Conservation (phyloP, 208 protist genomes). For the Herpetomonas tarakana region DNA sequence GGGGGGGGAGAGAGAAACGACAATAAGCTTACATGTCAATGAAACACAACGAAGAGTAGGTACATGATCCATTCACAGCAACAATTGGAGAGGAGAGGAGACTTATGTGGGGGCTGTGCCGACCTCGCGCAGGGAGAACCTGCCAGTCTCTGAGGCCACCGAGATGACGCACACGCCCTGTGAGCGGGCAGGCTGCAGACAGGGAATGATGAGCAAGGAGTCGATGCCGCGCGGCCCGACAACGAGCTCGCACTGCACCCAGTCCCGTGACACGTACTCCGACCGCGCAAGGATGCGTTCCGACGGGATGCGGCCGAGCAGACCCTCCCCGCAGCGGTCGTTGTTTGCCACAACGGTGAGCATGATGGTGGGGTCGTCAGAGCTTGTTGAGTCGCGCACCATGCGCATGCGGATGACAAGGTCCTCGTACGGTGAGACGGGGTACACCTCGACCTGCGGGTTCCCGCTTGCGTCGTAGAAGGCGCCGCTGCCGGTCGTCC, state of each 20-base stretch:
- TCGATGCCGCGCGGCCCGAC: constrained; percentile 33
- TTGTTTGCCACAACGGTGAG: constrained; percentile 62
- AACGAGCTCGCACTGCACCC: constrained; percentile 56
- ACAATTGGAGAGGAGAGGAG: no score
- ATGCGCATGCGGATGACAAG: constrained; percentile 69
- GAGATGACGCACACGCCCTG: constrained; percentile 48
- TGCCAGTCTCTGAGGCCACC: constrained; percentile 33
- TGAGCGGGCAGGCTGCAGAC: constrained; percentile 73
- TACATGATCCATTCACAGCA: no score
- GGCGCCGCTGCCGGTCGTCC: constrained; percentile 40
- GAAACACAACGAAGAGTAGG: no score
- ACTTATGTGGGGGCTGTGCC: no score
- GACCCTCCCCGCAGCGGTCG: constrained; percentile 38
- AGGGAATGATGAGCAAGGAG: constrained; percentile 75
- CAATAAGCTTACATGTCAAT: no score
- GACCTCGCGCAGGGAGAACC: constrained; percentile 18
- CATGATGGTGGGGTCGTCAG: constrained; percentile 52
- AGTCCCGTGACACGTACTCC: constrained; percentile 57
- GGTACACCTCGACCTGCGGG: constrained; percentile 81
- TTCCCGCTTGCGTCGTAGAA: constrained; percentile 71
- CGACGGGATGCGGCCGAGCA: constrained; percentile 46
- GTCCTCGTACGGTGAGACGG: constrained; percentile 28
- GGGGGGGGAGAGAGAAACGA: no score
- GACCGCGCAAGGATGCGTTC: constrained; percentile 54
- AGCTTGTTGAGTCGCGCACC: constrained; percentile 38